These are phyloP conservation scores for Kwoniella sp. DNA, from an alignment of 768 basidiomycete species.

Conservation along the genomic window DNA sequence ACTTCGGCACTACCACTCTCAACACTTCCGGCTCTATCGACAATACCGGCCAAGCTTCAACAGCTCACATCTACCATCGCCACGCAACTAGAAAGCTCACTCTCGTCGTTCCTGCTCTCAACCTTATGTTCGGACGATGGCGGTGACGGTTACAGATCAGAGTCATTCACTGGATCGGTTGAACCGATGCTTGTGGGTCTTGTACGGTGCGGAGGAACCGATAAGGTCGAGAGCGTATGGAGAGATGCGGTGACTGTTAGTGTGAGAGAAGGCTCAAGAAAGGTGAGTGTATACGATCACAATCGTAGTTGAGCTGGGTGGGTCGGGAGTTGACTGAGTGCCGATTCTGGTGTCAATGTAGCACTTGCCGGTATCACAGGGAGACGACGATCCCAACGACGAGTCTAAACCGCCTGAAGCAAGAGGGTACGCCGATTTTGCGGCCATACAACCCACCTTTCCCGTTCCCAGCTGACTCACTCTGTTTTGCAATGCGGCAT, in stretches of 20 bases:
- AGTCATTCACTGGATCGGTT: slow-evolving; percentile 53
- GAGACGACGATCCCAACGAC: slow-evolving; percentile 61
- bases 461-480: neutral
- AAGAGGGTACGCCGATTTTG: slow-evolving; percentile 41
- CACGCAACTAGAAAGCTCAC: slow-evolving; percentile 41
- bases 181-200: slow-evolving; percentile 77
- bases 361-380: slow-evolving; percentile 65
- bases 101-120: slow-evolving; percentile 30
- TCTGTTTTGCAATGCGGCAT: neutral
- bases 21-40: slow-evolving; percentile 35
- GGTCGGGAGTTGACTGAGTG: no score
- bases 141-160: slow-evolving; percentile 17
- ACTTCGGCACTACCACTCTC: slow-evolving; percentile 25
- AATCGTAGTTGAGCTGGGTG: no score
- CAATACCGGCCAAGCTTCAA: slow-evolving; percentile 30
- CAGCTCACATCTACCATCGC: slow-evolving; percentile 34
- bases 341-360: no score
- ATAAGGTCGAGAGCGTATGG: slow-evolving; percentile 51
- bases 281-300: slow-evolving; percentile 43
- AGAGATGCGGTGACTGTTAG: slow-evolving; percentile 46
- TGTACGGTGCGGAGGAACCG: slow-evolving; percentile 59
- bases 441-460: neutral
- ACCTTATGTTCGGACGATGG: slow-evolving; percentile 21
- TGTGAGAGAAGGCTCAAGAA: slow-evolving; percentile 46
- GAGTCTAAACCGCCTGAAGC: slow-evolving; percentile 33